Base-by-base conservation (phyloP, 2,329 filamentous ascomycete species). In the Daldinia sp. region DNA sequence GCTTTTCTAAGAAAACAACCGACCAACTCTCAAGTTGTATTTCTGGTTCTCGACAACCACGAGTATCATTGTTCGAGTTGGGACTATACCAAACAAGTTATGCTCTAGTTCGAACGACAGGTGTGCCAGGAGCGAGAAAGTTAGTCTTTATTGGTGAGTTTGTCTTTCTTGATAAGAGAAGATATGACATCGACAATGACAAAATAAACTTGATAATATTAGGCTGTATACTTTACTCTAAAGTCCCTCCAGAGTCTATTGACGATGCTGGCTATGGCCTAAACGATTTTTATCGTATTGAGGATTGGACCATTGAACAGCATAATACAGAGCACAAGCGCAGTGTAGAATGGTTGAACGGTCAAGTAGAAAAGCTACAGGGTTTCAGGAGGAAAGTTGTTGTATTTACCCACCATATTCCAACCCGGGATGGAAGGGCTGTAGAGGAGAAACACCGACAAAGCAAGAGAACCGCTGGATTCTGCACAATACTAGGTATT, bases 1-100 rank as follows among this genome's bases (percentile, higher is more conserved):
- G 54, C 30, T 1, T 88, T 87, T 66, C 71, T 87, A 8, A 75
- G 71, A 10, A 68, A 65, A 2, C 84, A 87, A 66, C 78, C 87
- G 2, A 29, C 35, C 1, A 73, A 79, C 5, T 88, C 87, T 66
- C 71, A 75, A 4, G 71, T 76, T 1, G 81, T 88, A 1, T 78
- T 88, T 37, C 77, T 86, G 27, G 76, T 87, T 0, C 71, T 81
- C 0, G 84, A 85, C 0, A 88, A 88, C 66, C 85, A 88, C 68
- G 85, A 88, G 68, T 77, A 83, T 0, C 86, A 83, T 64, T 69
- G 74, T 45, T 78, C 77, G 3, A 74, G 11, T 35, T 83, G 80
- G 80, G 39, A 68, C 1, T 61, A 70, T 0, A 72, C 75, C 0
- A 70, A 75, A 27, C 27, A 45, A 1, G 62, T 66, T 1, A 71